These are phyloP conservation scores for Starmerella bombi DNA, from an alignment of 805 yeast species.

Conservation along the genomic window DNA sequence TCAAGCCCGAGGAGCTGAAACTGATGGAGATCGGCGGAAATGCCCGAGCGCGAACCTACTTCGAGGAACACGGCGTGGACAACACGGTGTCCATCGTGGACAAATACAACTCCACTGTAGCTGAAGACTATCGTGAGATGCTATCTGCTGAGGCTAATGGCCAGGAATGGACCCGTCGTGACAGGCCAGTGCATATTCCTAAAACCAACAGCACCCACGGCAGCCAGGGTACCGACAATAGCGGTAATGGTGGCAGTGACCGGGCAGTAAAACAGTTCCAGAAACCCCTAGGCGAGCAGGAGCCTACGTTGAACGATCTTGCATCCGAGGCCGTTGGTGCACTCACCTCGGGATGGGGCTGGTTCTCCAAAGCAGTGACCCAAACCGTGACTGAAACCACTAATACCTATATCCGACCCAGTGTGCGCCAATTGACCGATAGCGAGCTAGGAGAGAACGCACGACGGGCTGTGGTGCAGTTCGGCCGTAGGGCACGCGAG, in stretches of 20 bases:
- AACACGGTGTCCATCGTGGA: conserved; percentile 46
- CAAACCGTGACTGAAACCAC: conserved; percentile 76
- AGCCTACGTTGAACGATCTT: conserved; percentile 35
- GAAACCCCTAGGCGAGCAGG: conserved; percentile 4
- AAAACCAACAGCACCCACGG: conserved; percentile 13
- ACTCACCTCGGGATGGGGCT: conserved; percentile 83
- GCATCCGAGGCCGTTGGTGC: conserved; percentile 75
- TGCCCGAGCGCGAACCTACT: conserved; percentile 54
- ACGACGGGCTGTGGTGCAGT: conserved; percentile 86
- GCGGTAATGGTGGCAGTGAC: background rate
- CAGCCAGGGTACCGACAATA: conserved; percentile 5
- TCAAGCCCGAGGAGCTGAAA: conserved; percentile 78
- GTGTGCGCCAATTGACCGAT: conserved; percentile 63
- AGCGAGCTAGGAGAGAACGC: conserved; percentile 74
- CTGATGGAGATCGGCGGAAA: conserved; percentile 95
- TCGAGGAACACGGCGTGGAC: conserved; percentile 60
- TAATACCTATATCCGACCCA: conserved; percentile 83
- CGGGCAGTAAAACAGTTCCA: conserved; percentile 15
- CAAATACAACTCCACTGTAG: conserved; percentile 80
- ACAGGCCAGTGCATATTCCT: conserved; percentile 24
- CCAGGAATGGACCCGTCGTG: conserved; percentile 46
- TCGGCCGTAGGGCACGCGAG: conserved; percentile 86
- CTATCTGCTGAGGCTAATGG: conserved; percentile 67
- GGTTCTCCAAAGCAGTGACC: conserved; percentile 73
- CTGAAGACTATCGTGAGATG: conserved; percentile 84